Conservation (phyloP, 2,329 filamentous ascomycete species). For the Nigrograna mackinnonii region DNA sequence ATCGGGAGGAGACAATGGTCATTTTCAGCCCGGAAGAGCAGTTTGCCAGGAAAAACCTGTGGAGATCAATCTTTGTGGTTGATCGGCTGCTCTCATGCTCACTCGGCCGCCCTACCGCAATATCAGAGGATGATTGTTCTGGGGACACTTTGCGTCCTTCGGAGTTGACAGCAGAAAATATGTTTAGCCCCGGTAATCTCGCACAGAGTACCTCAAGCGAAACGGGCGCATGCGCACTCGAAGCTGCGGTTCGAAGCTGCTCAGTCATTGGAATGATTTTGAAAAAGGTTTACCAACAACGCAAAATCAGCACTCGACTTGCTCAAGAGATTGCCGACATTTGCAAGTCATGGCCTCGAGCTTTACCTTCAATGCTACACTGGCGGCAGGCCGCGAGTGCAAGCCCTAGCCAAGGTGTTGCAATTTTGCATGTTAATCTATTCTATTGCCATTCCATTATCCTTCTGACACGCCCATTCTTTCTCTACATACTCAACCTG, state of each 20-base stretch:
- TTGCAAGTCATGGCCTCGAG: slow-evolving; percentile 57
- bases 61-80: slow-evolving; percentile 67
- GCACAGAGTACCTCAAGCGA: slow-evolving; percentile 27
- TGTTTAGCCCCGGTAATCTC: slow-evolving; percentile 15
- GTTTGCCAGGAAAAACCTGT: slow-evolving; percentile 59
- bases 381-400: slow-evolving; percentile 53
- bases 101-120: slow-evolving; percentile 64
- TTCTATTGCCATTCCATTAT: slow-evolving; percentile 66
- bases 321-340: slow-evolving; percentile 61
- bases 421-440: slow-evolving; percentile 65
- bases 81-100: slow-evolving; percentile 67
- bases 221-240: slow-evolving; percentile 49
- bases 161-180: slow-evolving; percentile 23
- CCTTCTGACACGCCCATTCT: slow-evolving; percentile 67
- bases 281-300: slow-evolving; percentile 62
- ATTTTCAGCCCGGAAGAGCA: slow-evolving; percentile 56
- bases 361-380: slow-evolving; percentile 53
- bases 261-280: slow-evolving; percentile 63
- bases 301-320: slow-evolving; percentile 60
- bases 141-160: slow-evolving; percentile 46
- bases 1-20: slow-evolving; percentile 62
- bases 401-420: slow-evolving; percentile 56
- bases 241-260: slow-evolving; percentile 61
- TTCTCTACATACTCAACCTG: slow-evolving; percentile 59
- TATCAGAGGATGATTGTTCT: slow-evolving; percentile 66